Conservation (phyloP, 768 basidiomycete genomes). For the Naganishia antarctica region DNA sequence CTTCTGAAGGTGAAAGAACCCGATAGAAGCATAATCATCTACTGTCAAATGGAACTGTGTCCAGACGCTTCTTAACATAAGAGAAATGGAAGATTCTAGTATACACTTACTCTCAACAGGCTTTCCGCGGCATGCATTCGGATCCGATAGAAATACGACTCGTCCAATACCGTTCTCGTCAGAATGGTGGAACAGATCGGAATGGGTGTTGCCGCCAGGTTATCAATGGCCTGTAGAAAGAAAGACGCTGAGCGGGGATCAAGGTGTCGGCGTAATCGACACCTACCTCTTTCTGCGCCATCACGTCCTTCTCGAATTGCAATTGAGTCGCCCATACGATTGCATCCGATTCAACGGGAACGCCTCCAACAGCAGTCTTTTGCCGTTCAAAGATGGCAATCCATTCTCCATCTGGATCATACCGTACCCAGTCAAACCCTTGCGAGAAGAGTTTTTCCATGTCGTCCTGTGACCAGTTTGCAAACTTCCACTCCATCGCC, state of each 20-base stretch:
- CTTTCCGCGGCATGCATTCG: conserved; percentile 89
- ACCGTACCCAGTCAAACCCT: conserved; percentile 98
- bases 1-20: conserved; percentile 92
- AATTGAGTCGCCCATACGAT: conserved; percentile 95
- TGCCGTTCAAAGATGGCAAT: conserved; percentile 72
- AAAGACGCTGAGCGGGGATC: conserved; percentile 15
- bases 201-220: conserved; percentile 56
- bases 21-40: conserved; percentile 67
- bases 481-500: conserved; percentile 71
- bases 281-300: conserved; percentile 90
- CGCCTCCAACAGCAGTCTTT: conserved; percentile 1
- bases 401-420: conserved; percentile 99
- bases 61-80: neutral
- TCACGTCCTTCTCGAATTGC: conserved; percentile 90
- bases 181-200: conserved; percentile 60
- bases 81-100: neutral
- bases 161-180: conserved; percentile 86
- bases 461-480: conserved; percentile 96
- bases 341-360: conserved; percentile 56
- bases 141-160: conserved; percentile 92
- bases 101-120: conserved; percentile 65
- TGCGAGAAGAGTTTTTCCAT: conserved; percentile 89
- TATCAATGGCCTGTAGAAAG: conserved; percentile 75
- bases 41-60: conserved; percentile 73
- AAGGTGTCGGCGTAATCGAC: neutral